Evolutionary conservation across 108 stramenopile species (phyloP), one percentile per base, ranked within the genome.

Genomic region (Skeletonema grethae): DNA sequence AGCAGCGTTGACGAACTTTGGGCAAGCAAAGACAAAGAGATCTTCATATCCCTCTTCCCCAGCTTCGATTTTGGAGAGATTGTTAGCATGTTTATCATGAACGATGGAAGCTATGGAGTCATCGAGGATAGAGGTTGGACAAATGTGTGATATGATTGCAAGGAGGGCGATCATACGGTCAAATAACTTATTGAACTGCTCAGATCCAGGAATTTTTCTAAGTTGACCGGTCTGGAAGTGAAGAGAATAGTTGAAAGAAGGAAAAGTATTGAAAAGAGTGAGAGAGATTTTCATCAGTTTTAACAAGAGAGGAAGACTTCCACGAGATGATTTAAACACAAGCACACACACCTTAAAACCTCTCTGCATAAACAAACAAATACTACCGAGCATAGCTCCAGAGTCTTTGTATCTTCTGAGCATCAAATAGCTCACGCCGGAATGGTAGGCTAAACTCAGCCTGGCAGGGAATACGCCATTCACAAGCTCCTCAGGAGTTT

Each of bases 341-440:
- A 38, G 4, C 25, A 20, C 20, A 63, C 70, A 69, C 67, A 82
- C 75, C 85, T 92, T 90, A 82, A 97, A 90, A 18, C 90, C 91
- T 38, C 91, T 72, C 63, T 90, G 88, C 85, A 93, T 86, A 70
- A 83, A 86, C 31, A 89, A 64, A 69, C 92, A 92, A 24, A 95
- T 80, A 30, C 87, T 84, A 39, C 87, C 87, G 12, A 97, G 80
- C 61, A 88, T 79, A 15, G 53, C 57, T 56, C 87, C 76, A 16
- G 98, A 92, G 76, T 99, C 98, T 63, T 93, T 91, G 87, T 97
- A 98, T 28, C 98, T 88, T 61, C 94, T 84, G 58, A 98, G 70
- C 97, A 99, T 97, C 65, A 99, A 77, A 73, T 89, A 96, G 43
- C 86, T 69, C 9, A 99, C 89, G 15, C 98, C 98, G 8, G 90